phyloP scores from a whole-genome alignment of 2,329 filamentous ascomycete species.

The Arthrinium puccinioides region DNA sequence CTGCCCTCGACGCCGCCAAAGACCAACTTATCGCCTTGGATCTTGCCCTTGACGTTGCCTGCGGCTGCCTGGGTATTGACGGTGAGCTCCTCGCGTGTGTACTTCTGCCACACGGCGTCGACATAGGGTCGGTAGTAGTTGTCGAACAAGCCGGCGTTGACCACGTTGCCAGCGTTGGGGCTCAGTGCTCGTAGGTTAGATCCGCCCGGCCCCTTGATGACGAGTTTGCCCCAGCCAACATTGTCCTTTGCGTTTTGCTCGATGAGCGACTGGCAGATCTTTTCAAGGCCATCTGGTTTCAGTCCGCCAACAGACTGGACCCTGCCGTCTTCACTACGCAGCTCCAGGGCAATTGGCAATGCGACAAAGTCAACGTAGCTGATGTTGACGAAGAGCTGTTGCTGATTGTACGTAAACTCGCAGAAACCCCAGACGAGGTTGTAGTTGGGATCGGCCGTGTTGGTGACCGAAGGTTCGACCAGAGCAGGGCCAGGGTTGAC shows the following conservation, averaged over 20 bases:
- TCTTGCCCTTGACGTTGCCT: slow-evolving; percentile 31
- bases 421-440: slow-evolving; percentile 57
- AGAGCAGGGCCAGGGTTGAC: slow-evolving; percentile 66
- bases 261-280: slow-evolving; percentile 35
- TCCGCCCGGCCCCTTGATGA: slow-evolving; percentile 33
- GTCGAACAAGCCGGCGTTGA: slow-evolving; percentile 37
- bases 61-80: slow-evolving; percentile 32
- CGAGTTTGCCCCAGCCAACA: slow-evolving; percentile 44
- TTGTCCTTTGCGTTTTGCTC: slow-evolving; percentile 38
- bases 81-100: slow-evolving; percentile 26
- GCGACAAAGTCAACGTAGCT: slow-evolving; percentile 70
- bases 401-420: slow-evolving; percentile 55
- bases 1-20: slow-evolving; percentile 36
- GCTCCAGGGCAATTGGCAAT: slow-evolving; percentile 52
- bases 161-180: slow-evolving; percentile 41
- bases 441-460: slow-evolving; percentile 56
- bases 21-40: slow-evolving; percentile 21
- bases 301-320: slow-evolving; percentile 42
- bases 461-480: slow-evolving; percentile 68
- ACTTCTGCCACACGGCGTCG: slow-evolving; percentile 38
- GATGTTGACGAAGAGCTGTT: slow-evolving; percentile 56
- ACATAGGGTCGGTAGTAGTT: slow-evolving; percentile 36
- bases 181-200: slow-evolving; percentile 42
- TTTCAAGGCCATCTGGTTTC: slow-evolving; percentile 35
- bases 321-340: slow-evolving; percentile 38